Evolutionary conservation across 805 yeast genomes (phyloP).

Genomic region (Danielia oregonensis): DNA sequence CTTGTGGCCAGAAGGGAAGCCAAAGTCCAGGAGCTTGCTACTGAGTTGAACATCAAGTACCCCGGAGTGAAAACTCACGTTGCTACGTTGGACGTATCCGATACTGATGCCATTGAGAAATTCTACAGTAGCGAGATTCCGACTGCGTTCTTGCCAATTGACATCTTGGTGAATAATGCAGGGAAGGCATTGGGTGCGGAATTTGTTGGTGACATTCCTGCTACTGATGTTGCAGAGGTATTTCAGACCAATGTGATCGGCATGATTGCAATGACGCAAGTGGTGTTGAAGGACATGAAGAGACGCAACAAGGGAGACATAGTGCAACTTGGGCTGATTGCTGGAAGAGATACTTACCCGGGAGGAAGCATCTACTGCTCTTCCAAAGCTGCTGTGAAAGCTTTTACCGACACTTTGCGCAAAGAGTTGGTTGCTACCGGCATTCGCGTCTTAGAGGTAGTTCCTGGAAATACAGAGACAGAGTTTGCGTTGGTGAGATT

Average conservation of each 20-base stretch:
- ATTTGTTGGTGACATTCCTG: conserved; percentile 64
- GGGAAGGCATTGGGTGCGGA: conserved; percentile 79
- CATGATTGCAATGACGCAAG: conserved; percentile 78
- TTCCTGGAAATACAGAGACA: conserved; percentile 79
- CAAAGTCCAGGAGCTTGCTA: conserved; percentile 48
- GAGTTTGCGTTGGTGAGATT: conserved; percentile 66
- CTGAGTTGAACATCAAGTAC: conserved; percentile 43
- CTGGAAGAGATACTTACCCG: conserved; percentile 76
- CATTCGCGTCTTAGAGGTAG: conserved; percentile 67
- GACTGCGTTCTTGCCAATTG: conserved; percentile 56
- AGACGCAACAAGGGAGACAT: conserved; percentile 70
- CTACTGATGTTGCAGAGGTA: conserved; percentile 69
- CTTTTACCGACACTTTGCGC: conserved; percentile 67
- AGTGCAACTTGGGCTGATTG: conserved; percentile 72
- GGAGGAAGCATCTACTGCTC: conserved; percentile 80
- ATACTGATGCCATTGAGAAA: conserved; percentile 39
- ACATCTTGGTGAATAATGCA: conserved; percentile 68
- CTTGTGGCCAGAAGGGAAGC: conserved; percentile 77
- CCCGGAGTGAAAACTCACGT: conserved; percentile 57
- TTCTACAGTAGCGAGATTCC: conserved; percentile 56
- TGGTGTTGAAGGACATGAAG: conserved; percentile 67
- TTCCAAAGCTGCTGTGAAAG: conserved; percentile 67
- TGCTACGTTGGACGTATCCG: conserved; percentile 44
- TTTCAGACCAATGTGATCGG: conserved; percentile 87
- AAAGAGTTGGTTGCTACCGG: conserved; percentile 71